Conservation (phyloP, 1,284 basidiomycete genomes). For the Grifola frondosa region DNA sequence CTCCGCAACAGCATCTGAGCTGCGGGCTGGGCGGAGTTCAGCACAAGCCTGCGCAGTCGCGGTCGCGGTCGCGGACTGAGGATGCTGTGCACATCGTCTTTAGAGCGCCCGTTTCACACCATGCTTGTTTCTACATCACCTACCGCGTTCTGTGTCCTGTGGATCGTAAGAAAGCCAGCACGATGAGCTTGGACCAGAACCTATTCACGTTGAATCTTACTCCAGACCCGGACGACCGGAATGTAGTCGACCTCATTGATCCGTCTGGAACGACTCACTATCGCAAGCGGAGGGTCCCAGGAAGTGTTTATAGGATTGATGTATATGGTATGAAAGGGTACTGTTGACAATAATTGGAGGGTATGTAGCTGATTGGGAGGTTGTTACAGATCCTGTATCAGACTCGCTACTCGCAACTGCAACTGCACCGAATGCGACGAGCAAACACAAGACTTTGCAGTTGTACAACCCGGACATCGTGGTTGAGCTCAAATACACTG, state of each 20-base stretch:
- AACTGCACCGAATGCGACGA: constrained; percentile 58
- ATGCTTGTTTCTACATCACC: background rate
- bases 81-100: too few relatives aligned
- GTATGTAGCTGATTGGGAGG: background rate
- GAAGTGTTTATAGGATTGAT: constrained; percentile 56
- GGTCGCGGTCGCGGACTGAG: too few relatives aligned
- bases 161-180: background rate
- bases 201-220: constrained; percentile 73
- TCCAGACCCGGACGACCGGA: constrained; percentile 54
- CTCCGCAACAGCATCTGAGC: too few relatives aligned
- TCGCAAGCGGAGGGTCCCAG: constrained; percentile 57
- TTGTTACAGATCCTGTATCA: constrained; percentile 60
- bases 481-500: constrained; percentile 72
- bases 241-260: constrained; percentile 67
- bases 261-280: constrained; percentile 64
- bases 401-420: constrained; percentile 65
- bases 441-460: constrained; percentile 72
- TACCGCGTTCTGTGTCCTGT: too few relatives aligned
- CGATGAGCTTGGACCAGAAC: constrained; percentile 78
- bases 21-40: too few relatives aligned
- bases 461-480: constrained; percentile 71
- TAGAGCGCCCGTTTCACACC: too few relatives aligned
- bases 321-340: constrained; percentile 53
- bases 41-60: too few relatives aligned
- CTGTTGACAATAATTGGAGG: background rate